Evolutionary conservation across 257 asterid species (phyloP), one percentile per base, ranked within the genome.

Genomic region (Solanum piurae): DNA sequence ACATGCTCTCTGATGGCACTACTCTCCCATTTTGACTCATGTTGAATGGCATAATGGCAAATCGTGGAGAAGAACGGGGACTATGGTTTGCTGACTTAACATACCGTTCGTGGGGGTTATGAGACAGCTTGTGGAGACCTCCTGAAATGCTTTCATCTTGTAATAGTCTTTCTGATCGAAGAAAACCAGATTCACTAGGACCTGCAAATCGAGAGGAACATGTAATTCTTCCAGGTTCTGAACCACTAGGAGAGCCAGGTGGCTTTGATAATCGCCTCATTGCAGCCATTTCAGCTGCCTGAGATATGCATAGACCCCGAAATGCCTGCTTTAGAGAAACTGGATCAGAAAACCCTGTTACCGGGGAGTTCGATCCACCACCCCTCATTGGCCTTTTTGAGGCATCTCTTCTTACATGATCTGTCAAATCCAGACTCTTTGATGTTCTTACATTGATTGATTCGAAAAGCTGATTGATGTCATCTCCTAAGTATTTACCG

Each of bases 271-370:
- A 74, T 55, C 98, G 90, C 89, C 93, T 97, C 77, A 89, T 86
- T 29, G 97, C 97, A 86, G 99, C 99, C 94, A 92, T 90, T 91
- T 97, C 99, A 6, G 98, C 98, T 18, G 99, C 99, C 91, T 95
- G 99, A 82, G 99, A 97, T 88, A 97, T 94, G 92, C 98, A 95
- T 85, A 93, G 91, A 21, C 99, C 98, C 90, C 99, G 92, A 25
- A 95, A 91, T 1, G 99, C 98, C 90, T 97, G 99, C 87, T 97
- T 97, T 82, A 97, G 88, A 88, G 99, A 93, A 76, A 95, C 94
- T 21, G 98, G 97, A 87, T 95, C 98, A 12, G 98, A 95, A 89
- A 93, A 94, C 75, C 99, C 98, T 55, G 92, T 91, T 58, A 92
- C 98, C 0, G 98, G 98, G 58, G 99, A 93, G 83, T 89, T 87